Evolutionary conservation across 2,329 filamentous ascomycete genomes (phyloP).

Genomic region (Fonsecaea monophora): DNA sequence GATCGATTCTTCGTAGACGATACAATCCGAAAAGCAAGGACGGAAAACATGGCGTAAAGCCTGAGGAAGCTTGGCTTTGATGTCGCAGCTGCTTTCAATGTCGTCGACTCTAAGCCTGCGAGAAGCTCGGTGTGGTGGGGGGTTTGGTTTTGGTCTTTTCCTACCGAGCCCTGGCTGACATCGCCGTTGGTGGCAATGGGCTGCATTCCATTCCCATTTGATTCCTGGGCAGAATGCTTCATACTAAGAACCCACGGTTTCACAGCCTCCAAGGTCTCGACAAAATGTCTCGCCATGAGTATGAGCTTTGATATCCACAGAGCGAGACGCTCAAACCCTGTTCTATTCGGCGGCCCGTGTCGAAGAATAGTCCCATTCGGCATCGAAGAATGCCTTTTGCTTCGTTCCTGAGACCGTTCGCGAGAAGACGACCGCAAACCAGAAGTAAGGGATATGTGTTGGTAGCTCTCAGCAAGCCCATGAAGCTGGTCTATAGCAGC

Average conservation of each 20-base stretch:
- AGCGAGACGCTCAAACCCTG: constrained; percentile 80
- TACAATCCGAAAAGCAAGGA: constrained; percentile 73
- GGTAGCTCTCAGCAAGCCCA: constrained; percentile 6
- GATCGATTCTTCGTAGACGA: constrained; percentile 78
- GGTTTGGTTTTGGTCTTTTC: neutral
- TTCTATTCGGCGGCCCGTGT: constrained; percentile 17
- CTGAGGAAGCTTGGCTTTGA: constrained; percentile 42
- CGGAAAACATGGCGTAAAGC: constrained; percentile 73
- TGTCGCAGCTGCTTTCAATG: constrained; percentile 70
- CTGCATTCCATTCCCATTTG: neutral
- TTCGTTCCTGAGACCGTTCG: constrained; percentile 29
- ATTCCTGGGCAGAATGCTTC: constrained; percentile 18
- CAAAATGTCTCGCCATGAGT: constrained; percentile 76
- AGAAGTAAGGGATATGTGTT: constrained; percentile 23
- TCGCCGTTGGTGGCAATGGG: constrained; percentile 2
- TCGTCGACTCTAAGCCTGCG: constrained; percentile 45
- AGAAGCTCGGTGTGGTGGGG: constrained; percentile 11
- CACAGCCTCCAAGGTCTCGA: constrained; percentile 73
- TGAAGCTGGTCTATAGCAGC: neutral
- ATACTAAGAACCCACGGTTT: constrained; percentile 26
- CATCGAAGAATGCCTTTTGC: constrained; percentile 24
- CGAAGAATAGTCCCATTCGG: constrained; percentile 18
- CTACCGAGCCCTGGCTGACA: neutral
- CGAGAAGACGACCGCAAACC: constrained; percentile 23
- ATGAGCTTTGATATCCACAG: constrained; percentile 83